A percentile compares a stretch with the other conserved stretches of the same genome.
phyloP scores from a whole-genome alignment of 2,329 filamentous ascomycete species.

The Penicillium occitanis region DNA sequence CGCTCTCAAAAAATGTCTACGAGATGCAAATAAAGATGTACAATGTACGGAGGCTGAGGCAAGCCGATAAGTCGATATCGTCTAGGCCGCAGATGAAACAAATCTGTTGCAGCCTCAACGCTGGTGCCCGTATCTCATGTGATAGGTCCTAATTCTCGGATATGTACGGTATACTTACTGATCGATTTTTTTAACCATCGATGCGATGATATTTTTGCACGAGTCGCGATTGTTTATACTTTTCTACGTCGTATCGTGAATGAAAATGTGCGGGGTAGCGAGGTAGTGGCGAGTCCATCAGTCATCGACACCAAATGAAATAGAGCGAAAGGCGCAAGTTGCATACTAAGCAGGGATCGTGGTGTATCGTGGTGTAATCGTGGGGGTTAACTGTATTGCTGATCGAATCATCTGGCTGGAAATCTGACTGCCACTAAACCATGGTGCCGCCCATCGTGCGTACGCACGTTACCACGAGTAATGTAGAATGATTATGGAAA shows the following conservation, averaged over 20 bases:
- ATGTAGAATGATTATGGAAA: background rate
- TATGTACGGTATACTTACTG: background rate
- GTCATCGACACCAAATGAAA: constrained; percentile 4
- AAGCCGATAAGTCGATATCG: background rate
- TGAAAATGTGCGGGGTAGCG: background rate
- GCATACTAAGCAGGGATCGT: constrained; percentile 1
- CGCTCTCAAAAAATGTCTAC: background rate
- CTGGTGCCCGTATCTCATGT: background rate
- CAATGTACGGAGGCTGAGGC: background rate
- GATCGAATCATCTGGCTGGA: background rate
- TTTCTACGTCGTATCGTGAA: background rate
- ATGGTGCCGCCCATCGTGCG: background rate
- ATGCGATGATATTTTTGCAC: background rate
- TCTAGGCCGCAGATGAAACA: background rate
- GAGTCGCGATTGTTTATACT: background rate
- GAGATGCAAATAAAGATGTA: background rate
- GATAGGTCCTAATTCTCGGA: background rate
- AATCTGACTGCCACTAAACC: background rate
- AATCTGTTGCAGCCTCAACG: background rate
- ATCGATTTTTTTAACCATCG: background rate
- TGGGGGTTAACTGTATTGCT: background rate
- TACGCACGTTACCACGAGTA: background rate
- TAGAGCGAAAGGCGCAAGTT: background rate
- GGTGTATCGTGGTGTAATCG: no score
- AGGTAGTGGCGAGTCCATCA: background rate